Base-by-base conservation (phyloP, 352 stramenopile genomes). In the Elongisporangium prolatum region DNA sequence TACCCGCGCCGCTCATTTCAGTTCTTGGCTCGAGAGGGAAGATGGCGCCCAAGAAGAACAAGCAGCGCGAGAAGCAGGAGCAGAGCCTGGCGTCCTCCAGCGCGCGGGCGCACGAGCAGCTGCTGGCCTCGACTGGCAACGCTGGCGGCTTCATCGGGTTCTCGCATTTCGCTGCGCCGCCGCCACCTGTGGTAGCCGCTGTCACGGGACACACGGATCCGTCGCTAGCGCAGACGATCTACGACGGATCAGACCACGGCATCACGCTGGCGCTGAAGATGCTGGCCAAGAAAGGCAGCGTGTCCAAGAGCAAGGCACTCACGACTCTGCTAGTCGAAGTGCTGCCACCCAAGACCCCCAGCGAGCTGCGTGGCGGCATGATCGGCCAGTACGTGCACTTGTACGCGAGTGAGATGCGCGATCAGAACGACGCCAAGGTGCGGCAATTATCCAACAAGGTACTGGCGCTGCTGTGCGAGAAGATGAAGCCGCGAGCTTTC, bases 11-110 rank as follows among this genome's bases (percentile, higher is more conserved):
- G 34, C 34, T 44, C 34, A 44, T 44, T 44, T 17, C 34, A 5
- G 28, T 40, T 40, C 28, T 40, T 40, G 28, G 28, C 4, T 40
- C 14, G 21, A 1, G 48, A 52, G 48, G 7, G 6, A 52, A 52
- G 10, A 80, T 80, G 71, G 50, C 68, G 51, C 34, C 34, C 52
- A 88, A 88, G 77, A 90, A 86, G 65, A 95, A 90, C 74, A 93
- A 93, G 68, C 86, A 95, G 74, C 83, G 83, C 65, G 86, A 95
- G 68, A 90, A 90, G 62, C 78, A 88, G 54, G 86, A 91, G 69
- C 79, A 93, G 65, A 89, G 69, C 56, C 78, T 79, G 48, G 86
- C 86, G 50, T 92, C 86, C 9, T 95, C 86, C 10, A 90, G 84
- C 50, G 71, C 82, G 9, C 85, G 85, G 47, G 84, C 84, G n/a